A percentile compares a stretch with the other conserved stretches of the same genome.
These are phyloP conservation scores for Cyclaneusma minus DNA, from an alignment of 2,329 filamentous ascomycete species.

Conservation along the genomic window DNA sequence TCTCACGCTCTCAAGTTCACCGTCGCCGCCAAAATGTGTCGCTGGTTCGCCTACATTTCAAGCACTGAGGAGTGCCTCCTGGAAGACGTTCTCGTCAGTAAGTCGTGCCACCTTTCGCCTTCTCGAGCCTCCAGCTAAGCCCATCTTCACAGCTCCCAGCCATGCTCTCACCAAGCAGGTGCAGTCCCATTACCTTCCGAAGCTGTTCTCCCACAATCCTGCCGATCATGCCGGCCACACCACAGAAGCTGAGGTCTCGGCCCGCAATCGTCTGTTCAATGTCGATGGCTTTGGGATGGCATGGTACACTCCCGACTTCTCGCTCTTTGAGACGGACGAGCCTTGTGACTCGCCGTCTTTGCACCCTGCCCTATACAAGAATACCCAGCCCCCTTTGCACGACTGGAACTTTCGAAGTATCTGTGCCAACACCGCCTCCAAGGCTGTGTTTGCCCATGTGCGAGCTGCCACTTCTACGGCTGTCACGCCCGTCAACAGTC, in stretches of 20 bases:
- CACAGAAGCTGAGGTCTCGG: slow-evolving; percentile 26
- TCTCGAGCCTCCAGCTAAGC: slow-evolving; percentile 7
- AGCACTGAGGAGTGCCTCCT: slow-evolving; percentile 34
- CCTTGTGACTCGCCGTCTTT: slow-evolving; percentile 12
- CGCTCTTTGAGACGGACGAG: slow-evolving; percentile 18
- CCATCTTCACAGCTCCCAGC: slow-evolving; percentile 14
- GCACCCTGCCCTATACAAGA: slow-evolving; percentile 34
- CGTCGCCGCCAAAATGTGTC: slow-evolving; percentile 23
- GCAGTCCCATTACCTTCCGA: slow-evolving; percentile 35
- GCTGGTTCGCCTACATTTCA: slow-evolving; percentile 40
- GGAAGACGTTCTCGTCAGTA: slow-evolving; percentile 33
- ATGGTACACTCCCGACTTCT: slow-evolving; percentile 32
- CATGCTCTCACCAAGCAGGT: slow-evolving; percentile 29
- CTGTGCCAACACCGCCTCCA: slow-evolving; percentile 32
- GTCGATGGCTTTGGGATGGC: slow-evolving; percentile 38
- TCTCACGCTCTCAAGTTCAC: too few species aligned
- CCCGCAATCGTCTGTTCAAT: slow-evolving; percentile 35
- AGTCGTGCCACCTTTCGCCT: slow-evolving; percentile 12
- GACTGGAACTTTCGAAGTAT: slow-evolving; percentile 36
- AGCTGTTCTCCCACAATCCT: slow-evolving; percentile 28
- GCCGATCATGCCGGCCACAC: slow-evolving; percentile 18
- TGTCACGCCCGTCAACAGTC: slow-evolving; percentile 33
- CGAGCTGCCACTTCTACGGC: slow-evolving; percentile 29
- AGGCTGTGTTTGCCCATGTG: slow-evolving; percentile 35
- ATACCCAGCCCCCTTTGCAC: slow-evolving; percentile 32